Evolutionary conservation across 2,329 filamentous ascomycete species (phyloP).

Genomic region (Neonectria neomacrospora): DNA sequence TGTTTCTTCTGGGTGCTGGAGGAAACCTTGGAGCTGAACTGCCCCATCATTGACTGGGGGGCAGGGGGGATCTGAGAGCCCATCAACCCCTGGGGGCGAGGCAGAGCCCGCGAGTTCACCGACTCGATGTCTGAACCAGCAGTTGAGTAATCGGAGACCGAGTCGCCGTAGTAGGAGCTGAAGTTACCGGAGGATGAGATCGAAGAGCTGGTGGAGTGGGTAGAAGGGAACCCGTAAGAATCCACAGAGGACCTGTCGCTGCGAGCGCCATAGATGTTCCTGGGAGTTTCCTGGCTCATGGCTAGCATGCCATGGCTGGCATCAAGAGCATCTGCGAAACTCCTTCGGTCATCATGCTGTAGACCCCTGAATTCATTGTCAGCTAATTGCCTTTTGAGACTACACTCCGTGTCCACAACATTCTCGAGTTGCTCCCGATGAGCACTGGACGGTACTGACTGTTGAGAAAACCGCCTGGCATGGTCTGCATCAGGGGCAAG

Average conservation of each 20-base stretch:
- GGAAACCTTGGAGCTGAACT: constrained; percentile 96
- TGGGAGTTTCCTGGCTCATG: constrained; percentile 93
- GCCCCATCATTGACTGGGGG: constrained; percentile 97
- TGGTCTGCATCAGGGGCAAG: constrained; percentile 67
- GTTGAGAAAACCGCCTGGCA: constrained; percentile 80
- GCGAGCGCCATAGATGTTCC: constrained; percentile 84
- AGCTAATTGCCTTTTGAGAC: background rate
- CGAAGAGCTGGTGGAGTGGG: constrained; percentile 87
- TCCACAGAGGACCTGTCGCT: constrained; percentile 79
- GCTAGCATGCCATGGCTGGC: constrained; percentile 94
- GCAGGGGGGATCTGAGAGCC: constrained; percentile 77
- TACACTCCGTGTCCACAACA: background rate
- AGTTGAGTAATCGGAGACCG: constrained; percentile 93
- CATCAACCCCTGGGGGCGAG: constrained; percentile 75
- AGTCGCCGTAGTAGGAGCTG: constrained; percentile 85
- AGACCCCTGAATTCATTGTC: constrained; percentile 48
- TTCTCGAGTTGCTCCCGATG: background rate
- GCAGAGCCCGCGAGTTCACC: constrained; percentile 82
- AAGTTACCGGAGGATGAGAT: constrained; percentile 88
- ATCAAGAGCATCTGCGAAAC: constrained; percentile 89
- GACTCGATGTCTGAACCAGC: constrained; percentile 87
- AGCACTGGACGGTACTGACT: constrained; percentile 70
- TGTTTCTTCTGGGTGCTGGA: constrained; percentile 99
- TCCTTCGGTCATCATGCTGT: constrained; percentile 67
- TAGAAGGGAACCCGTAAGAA: constrained; percentile 90